Base-by-base conservation (phyloP, 495 filamentous ascomycete species). In the Aspergillus bertholletiae region DNA sequence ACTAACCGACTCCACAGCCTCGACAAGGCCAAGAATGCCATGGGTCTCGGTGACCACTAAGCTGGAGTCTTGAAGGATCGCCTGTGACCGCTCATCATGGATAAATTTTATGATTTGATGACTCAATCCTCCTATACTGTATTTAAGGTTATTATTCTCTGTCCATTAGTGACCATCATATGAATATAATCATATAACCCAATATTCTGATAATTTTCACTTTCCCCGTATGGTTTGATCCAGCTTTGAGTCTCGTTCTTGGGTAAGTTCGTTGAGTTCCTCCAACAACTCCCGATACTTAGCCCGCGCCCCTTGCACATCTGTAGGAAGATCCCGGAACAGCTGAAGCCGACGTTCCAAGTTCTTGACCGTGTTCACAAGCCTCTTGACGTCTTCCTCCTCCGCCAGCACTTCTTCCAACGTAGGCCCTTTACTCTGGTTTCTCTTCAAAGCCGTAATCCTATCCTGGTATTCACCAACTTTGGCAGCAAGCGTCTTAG, bases 271-370 rank as follows among this genome's bases (percentile, higher is more conserved):
- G 23, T 74, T 68, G 26, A 93, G 66, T 62, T 91, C 84, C 12
- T 63, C 68, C 46, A 87, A 79, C 54, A 89, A 61, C 37, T 75
- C 71, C 60, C 87, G 86, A 39, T 93, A 78, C 65, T 86, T 83
- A 15, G 75, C 62, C 54, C 84, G 76, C 22, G 90, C 89, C 23
- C 79, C 76, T 46, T 86, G 79, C 24, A 79, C 69, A 57, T 93
- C 86, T 13, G 81, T 82, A 12, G 90, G 88, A 54, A 96, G 64
- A 7, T 86, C 83, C 55, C 84, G 78, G 58, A 88, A 93, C 3
- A 69, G 74, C 21, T 73, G 70, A 34, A 88, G 80, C 0, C 67
- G 75, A 7, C 71, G 65, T 57, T 88, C 84, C 21, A 86, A 71
- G 0, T 56, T 62, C 24, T 78, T 69, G 7, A 85, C 72, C 18